A percentile compares a stretch with the other conserved stretches of the same genome.
Evolutionary conservation across 495 filamentous ascomycete genomes (phyloP).

Genomic region (Aspergillus incahuasiensis): DNA sequence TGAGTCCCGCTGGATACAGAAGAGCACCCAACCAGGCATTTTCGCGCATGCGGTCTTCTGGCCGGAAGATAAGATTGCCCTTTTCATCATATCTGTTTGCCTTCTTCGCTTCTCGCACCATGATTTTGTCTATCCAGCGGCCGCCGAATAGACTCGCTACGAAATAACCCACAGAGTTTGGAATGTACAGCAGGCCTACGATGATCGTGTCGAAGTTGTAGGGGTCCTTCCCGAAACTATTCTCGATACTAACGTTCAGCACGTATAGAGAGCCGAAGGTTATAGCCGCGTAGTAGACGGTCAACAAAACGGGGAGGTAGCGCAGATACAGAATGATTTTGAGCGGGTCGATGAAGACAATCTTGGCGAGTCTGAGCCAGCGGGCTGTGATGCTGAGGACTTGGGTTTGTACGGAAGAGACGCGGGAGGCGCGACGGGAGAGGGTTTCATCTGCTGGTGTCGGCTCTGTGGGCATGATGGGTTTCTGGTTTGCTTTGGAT

Average conservation of each 20-base stretch:
- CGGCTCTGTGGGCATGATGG: conserved; percentile 35
- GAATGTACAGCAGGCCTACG: conserved; percentile 76
- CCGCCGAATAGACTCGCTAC: conserved; percentile 70
- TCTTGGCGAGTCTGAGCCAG: conserved; percentile 52
- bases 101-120: conserved; percentile 72
- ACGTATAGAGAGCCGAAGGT: conserved; percentile 81
- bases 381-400: conserved; percentile 54
- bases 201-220: conserved; percentile 73
- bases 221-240: conserved; percentile 65
- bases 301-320: conserved; percentile 73
- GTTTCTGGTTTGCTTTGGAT: conserved; percentile 17
- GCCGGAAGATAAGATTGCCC: conserved; percentile 64
- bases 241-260: conserved; percentile 79
- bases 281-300: conserved; percentile 76
- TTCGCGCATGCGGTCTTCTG: conserved; percentile 86
- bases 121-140: conserved; percentile 83
- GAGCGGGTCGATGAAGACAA: conserved; percentile 74
- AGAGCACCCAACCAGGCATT: conserved; percentile 81
- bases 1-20: conserved; percentile 63
- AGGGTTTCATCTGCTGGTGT: conserved; percentile 10
- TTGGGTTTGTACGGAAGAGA: conserved; percentile 51
- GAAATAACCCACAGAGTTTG: conserved; percentile 74
- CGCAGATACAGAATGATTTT: conserved; percentile 72
- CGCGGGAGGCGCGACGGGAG: conserved; percentile 45
- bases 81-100: conserved; percentile 66